Evolutionary conservation across 345 rosid genomes (phyloP).

Genomic region (Sonneratia caseolaris): DNA sequence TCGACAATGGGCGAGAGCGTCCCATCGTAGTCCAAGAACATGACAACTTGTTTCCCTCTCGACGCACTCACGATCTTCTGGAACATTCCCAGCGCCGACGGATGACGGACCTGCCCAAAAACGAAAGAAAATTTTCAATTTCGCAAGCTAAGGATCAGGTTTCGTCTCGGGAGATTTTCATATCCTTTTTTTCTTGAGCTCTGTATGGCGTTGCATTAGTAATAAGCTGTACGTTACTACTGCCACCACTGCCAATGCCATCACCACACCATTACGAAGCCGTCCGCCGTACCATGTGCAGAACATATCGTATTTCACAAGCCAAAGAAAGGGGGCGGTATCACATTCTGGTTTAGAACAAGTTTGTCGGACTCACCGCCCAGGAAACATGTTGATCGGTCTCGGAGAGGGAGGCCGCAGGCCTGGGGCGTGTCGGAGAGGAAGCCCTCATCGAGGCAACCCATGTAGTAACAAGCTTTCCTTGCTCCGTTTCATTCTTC

Average conservation of each 20-base stretch:
- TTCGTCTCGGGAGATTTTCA: neutral
- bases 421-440: constrained; percentile 64
- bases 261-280: no score
- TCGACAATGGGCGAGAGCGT: constrained; percentile 95
- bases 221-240: neutral
- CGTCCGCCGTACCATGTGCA: no score
- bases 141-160: neutral
- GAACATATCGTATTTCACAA: no score
- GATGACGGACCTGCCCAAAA: constrained; percentile 52
- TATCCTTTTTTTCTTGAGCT: no score
- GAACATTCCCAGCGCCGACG: constrained; percentile 74
- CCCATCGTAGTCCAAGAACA: constrained; percentile 95
- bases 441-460: constrained; percentile 83
- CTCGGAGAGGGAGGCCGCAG: constrained; percentile 27
- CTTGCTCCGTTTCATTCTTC: constrained; percentile 38
- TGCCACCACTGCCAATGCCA: neutral
- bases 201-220: no score
- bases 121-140: neutral
- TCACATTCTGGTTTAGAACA: neutral
- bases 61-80: constrained; percentile 51
- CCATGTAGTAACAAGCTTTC: constrained; percentile 39
- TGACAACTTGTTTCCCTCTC: constrained; percentile 71
- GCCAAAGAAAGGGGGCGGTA: neutral
- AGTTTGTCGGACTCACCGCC: constrained; percentile 40
- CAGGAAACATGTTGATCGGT: constrained; percentile 36